These are phyloP conservation scores for Pseudogymnoascus sp. DNA, from an alignment of 2,329 filamentous ascomycete species.

Conservation along the genomic window DNA sequence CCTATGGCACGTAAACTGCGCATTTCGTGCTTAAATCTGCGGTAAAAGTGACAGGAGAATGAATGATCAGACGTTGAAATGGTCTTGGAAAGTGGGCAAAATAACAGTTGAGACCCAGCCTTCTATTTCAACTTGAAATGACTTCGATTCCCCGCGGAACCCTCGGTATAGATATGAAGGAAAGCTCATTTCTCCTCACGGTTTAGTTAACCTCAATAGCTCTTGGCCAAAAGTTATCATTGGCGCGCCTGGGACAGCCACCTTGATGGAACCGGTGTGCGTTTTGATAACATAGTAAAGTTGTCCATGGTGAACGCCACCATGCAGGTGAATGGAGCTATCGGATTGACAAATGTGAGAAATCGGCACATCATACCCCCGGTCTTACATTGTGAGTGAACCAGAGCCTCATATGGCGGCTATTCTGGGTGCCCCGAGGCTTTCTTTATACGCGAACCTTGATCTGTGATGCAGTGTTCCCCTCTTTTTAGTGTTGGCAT, in stretches of 20 bases:
- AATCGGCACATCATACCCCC: neutral
- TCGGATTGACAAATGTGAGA: neutral
- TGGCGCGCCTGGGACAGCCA: neutral
- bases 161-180: neutral
- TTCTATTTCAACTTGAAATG: neutral
- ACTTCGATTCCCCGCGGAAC: neutral
- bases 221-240: neutral
- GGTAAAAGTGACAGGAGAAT: neutral
- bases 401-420: neutral
- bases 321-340: neutral
- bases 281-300: neutral
- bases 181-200: neutral
- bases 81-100: neutral
- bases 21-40: neutral
- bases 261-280: neutral
- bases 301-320: neutral
- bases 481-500: slow-evolving; percentile 2
- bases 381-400: neutral
- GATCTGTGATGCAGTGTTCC: neutral
- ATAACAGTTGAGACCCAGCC: neutral
- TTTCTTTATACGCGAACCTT: neutral
- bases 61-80: neutral
- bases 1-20: neutral
- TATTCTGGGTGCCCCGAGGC: neutral
- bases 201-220: neutral